A percentile compares a stretch with the other conserved stretches of the same genome.
Evolutionary conservation across 2,329 filamentous ascomycete genomes (phyloP).

Genomic region (Diaporthe caulivora): DNA sequence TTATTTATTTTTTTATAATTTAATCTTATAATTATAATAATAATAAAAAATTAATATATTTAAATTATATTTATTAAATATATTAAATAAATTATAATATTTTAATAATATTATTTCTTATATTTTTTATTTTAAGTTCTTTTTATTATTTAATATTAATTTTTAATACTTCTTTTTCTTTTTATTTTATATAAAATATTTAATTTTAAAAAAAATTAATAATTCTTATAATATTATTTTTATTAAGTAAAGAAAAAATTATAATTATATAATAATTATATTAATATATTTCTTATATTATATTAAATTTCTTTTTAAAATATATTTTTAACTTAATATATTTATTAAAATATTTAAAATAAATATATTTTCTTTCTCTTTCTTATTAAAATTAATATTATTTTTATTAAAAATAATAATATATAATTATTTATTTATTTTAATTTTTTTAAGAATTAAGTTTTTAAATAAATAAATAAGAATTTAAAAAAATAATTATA

Average conservation of each 20-base stretch:
- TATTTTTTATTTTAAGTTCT: background rate
- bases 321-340: no score
- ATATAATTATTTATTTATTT: background rate
- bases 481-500: no score
- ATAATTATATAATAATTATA: background rate
- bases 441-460: background rate
- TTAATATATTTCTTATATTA: background rate
- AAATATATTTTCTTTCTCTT: no score
- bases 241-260: background rate
- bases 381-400: no score
- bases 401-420: background rate
- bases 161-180: background rate
- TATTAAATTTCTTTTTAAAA: no score
- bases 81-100: no score
- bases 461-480: background rate
- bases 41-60: background rate
- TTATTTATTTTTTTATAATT: background rate
- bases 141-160: background rate
- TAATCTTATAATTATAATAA: background rate
- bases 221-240: background rate
- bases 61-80: background rate
- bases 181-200: background rate
- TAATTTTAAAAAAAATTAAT: background rate
- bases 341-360: no score
- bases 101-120: background rate